Evolutionary conservation across 164 flowering plant species (phyloP).

Genomic region (Pachysandra terminalis): DNA sequence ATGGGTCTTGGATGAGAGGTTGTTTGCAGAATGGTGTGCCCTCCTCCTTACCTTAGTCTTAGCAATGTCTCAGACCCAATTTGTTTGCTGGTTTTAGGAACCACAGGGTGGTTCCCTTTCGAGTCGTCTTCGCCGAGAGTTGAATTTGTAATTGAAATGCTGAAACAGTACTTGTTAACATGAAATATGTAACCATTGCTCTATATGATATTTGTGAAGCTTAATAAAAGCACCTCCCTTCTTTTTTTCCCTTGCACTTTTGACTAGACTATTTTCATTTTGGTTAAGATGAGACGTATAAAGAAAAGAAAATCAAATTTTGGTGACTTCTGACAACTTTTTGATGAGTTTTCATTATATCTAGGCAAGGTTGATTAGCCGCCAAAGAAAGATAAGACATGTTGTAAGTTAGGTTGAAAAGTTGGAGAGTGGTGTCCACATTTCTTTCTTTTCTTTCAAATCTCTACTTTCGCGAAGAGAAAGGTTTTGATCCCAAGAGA

Average conservation of each 20-base stretch:
- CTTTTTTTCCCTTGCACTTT: not conserved
- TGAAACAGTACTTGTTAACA: not conserved
- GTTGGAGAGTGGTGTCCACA: no score
- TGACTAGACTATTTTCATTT: not conserved
- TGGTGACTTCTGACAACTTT: no score
- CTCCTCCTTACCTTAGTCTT: constrained; percentile 59
- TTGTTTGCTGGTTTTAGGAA: constrained; percentile 7
- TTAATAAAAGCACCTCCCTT: not conserved
- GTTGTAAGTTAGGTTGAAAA: no score
- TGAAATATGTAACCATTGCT: not conserved
- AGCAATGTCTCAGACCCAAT: constrained; percentile 1
- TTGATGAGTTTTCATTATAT: no score
- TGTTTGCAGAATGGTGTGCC: constrained; percentile 36
- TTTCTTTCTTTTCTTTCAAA: no score
- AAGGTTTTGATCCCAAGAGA: no score
- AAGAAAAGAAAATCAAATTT: no score
- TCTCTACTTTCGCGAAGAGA: no score
- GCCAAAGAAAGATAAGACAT: no score
- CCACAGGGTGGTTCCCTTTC: not conserved
- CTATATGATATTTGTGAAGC: not conserved
- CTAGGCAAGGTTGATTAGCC: no score
- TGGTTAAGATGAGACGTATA: no score
- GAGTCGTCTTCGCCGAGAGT: not conserved
- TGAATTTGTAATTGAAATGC: not conserved
- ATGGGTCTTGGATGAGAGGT: constrained; percentile 69